Evolutionary conservation across 2,329 filamentous ascomycete genomes (phyloP), one percentile per base, ranked within the genome.

Genomic region (Penicillium sp.): DNA sequence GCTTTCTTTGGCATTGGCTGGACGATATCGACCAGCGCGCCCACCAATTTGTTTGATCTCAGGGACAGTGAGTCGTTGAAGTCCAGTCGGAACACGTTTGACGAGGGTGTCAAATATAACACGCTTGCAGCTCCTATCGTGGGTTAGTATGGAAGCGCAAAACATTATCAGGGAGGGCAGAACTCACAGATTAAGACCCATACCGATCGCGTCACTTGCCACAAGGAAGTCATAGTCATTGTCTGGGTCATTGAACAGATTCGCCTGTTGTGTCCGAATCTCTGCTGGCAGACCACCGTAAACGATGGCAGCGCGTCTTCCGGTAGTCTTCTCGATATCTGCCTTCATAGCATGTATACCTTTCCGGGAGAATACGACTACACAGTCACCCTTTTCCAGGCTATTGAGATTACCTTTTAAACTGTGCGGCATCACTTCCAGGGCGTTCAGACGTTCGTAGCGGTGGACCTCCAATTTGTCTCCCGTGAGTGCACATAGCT

Each of bases 211-310:
- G 74, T 97, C 91, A 64, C 91, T 97, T 9, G 95, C 94, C 27
- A 94, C 92, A 6, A 99, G 79, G 64, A 86, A 95, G 70, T 99
- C 94, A 69, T 97, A 99, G 56, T 97, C 92, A 69, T 95, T 99
- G 68, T 96, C 75, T 0, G 91, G 92, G 60, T 97, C 90, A 68
- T 99, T 99, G 80, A 99, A 99, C 0, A 97, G 79, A 16, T 86
- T 85, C 0, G 94, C 94, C 75, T 99, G 94, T 68, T 93, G 86
- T 3, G 91, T 91, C 58, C 94, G 85, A 39, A 93, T 96, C 71
- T 99, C 94, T 1, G 94, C 93, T 0, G 94, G 94, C 41, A 99
- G 74, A 48, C 87, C 87, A 38, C 94, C 94, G 71, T 99, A 99
- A 3, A 99, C 90, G 52, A 97, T 90, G 44, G 94, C 94, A 62